These are phyloP conservation scores for Lignosus rhinocerotis DNA, from an alignment of 1,284 basidiomycete genomes.

Conservation along the genomic window DNA sequence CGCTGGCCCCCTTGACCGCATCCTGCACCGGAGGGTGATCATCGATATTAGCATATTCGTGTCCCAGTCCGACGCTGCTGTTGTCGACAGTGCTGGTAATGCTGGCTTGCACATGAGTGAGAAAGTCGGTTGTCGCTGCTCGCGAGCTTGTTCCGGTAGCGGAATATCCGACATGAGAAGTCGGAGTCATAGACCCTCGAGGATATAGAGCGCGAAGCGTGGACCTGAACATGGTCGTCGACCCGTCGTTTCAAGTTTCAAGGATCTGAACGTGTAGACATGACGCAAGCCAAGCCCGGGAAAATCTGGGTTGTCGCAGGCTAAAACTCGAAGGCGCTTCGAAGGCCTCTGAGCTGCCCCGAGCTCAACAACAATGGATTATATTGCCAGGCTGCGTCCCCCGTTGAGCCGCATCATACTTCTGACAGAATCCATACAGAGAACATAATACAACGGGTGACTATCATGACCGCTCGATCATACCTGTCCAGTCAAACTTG, in stretches of 20 bases:
- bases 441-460: too few species aligned
- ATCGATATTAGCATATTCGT: neutral
- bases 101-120: neutral
- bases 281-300: neutral
- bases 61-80: neutral
- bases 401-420: too few species aligned
- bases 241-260: too few species aligned
- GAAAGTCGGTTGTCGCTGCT: neutral
- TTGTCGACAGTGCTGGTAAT: neutral
- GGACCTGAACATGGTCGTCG: slow-evolving; percentile 2
- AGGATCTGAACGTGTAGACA: neutral
- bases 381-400: too few species aligned
- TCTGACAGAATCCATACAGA: too few species aligned
- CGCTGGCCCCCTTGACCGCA: neutral
- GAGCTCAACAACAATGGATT: too few species aligned
- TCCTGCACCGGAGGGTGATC: neutral
- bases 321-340: too few species aligned
- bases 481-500: slow-evolving; percentile 78
- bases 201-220: neutral
- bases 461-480: slow-evolving; percentile 44
- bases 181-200: neutral
- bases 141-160: too few species aligned
- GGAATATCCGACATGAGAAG: neutral
- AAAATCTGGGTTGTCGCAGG: neutral
- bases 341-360: too few species aligned